Conservation (phyloP, 2,329 filamentous ascomycete species). For the Arthrobotrys iridis region DNA sequence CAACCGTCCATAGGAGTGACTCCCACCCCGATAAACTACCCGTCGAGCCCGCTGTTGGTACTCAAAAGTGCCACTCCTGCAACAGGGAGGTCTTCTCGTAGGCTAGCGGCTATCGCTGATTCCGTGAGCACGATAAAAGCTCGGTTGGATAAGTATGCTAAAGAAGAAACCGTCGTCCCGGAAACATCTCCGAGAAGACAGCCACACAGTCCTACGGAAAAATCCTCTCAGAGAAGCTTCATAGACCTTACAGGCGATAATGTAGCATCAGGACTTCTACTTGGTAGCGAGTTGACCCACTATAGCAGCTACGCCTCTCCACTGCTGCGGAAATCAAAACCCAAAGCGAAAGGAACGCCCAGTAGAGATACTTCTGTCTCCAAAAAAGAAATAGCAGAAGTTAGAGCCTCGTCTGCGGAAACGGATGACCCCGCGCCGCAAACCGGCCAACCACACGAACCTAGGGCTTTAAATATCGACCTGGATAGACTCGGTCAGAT, state of each 20-base stretch:
- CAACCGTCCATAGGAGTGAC: slow-evolving; percentile 23
- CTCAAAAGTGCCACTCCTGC: neutral
- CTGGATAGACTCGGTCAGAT: slow-evolving; percentile 23
- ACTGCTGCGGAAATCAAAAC: neutral
- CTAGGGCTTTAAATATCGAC: slow-evolving; percentile 20
- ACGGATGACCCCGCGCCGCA: neutral
- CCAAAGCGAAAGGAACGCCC: neutral
- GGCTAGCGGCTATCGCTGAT: neutral
- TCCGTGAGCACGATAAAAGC: neutral
- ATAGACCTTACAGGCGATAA: neutral
- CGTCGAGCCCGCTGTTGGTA: neutral
- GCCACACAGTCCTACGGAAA: neutral
- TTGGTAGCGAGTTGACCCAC: neutral
- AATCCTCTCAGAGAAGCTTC: neutral
- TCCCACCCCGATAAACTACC: neutral
- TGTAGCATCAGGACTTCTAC: neutral
- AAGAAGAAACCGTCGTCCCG: neutral
- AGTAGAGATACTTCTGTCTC: too few species aligned
- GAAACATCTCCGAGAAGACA: slow-evolving; percentile 3
- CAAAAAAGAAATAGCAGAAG: neutral
- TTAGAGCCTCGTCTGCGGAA: neutral
- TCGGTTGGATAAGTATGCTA: neutral
- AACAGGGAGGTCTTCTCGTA: neutral
- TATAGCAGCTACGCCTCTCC: neutral
- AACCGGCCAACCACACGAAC: neutral